Percentiles rank a stretch among this genome's conserved stretches.
These are phyloP conservation scores for Magnusiomyces clavatus DNA, from an alignment of 1,139 yeast species.

Conservation along the genomic window DNA sequence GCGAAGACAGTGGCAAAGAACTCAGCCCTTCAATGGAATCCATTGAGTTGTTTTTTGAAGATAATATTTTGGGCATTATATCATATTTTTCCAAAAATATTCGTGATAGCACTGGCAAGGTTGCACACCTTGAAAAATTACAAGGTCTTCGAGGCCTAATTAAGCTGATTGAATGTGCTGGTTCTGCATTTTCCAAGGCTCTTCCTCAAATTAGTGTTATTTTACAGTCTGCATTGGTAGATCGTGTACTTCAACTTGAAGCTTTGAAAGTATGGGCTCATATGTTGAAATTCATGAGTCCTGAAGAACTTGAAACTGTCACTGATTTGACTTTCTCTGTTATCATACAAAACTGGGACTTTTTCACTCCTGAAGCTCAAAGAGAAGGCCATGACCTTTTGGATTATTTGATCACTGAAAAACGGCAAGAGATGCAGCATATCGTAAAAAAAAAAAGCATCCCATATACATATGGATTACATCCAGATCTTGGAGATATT, in stretches of 20 bases:
- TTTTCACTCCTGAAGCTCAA: constrained; percentile 24
- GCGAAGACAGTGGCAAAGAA: neutral
- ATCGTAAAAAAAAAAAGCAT: constrained; percentile 18
- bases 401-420: constrained; percentile 16
- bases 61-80: constrained; percentile 58
- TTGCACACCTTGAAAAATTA: constrained; percentile 64
- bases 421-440: constrained; percentile 10
- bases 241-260: constrained; percentile 49
- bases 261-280: constrained; percentile 63
- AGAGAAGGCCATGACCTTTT: constrained; percentile 19
- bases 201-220: constrained; percentile 86
- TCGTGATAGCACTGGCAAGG: constrained; percentile 62
- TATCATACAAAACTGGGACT: constrained; percentile 55
- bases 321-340: constrained; percentile 50
- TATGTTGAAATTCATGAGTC: constrained; percentile 38
- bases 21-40: constrained; percentile 17
- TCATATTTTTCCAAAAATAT: constrained; percentile 74
- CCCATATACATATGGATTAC: constrained; percentile 22
- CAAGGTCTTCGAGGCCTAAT: constrained; percentile 69
- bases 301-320: constrained; percentile 47
- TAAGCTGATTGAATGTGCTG: constrained; percentile 55
- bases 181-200: constrained; percentile 59
- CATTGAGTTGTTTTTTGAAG: constrained; percentile 40
- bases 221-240: constrained; percentile 71
- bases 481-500: constrained; percentile 20